These are phyloP conservation scores for Alternaria sp. DNA, from an alignment of 2,329 filamentous ascomycete species.

Conservation along the genomic window DNA sequence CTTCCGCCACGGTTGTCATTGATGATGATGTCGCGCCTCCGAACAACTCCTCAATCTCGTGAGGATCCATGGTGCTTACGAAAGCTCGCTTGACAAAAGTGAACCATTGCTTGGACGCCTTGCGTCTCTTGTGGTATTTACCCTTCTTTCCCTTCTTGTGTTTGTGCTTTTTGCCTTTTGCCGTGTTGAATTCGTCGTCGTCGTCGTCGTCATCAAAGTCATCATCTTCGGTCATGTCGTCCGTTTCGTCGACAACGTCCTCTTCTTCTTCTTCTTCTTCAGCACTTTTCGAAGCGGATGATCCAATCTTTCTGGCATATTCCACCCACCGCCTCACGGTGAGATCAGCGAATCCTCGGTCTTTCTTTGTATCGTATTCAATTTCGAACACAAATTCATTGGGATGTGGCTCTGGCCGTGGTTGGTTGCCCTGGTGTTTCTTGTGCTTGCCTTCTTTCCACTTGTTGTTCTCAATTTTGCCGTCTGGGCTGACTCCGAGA, in stretches of 20 bases:
- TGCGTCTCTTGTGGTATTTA: slow-evolving; percentile 54
- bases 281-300: slow-evolving; percentile 47
- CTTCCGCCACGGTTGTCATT: background rate
- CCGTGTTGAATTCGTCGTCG: slow-evolving; percentile 31
- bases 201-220: slow-evolving; percentile 39
- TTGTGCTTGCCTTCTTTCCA: slow-evolving; percentile 73
- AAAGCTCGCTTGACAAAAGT: slow-evolving; percentile 82
- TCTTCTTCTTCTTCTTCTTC: slow-evolving; percentile 32
- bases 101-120: slow-evolving; percentile 73
- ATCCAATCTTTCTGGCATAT: slow-evolving; percentile 80
- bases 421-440: slow-evolving; percentile 62
- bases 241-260: slow-evolving; percentile 21
- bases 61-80: slow-evolving; percentile 72
- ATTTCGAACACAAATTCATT: slow-evolving; percentile 76
- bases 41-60: slow-evolving; percentile 65
- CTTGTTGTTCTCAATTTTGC: slow-evolving; percentile 47
- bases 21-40: slow-evolving; percentile 1
- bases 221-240: slow-evolving; percentile 27
- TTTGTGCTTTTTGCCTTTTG: slow-evolving; percentile 56
- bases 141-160: slow-evolving; percentile 64
- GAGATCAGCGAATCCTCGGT: slow-evolving; percentile 80
- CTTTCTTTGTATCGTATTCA: slow-evolving; percentile 84
- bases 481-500: slow-evolving; percentile 38
- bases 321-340: slow-evolving; percentile 83
- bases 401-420: slow-evolving; percentile 64